Conservation (phyloP, 2,329 filamentous ascomycete genomes). For the Amauroascus verrucosus region DNA sequence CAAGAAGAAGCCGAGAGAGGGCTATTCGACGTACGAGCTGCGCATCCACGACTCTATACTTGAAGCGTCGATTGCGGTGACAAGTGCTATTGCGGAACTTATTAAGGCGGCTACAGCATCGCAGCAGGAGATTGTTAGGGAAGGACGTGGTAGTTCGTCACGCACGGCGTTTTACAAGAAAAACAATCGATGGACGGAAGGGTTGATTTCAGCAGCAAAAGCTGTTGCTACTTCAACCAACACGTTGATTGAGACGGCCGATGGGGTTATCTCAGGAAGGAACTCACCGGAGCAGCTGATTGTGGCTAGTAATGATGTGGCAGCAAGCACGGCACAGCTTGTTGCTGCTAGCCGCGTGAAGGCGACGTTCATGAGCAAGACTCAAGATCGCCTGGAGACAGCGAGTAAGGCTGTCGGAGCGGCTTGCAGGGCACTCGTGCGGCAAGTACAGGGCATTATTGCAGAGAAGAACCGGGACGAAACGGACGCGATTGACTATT, state of each 20-base stretch:
- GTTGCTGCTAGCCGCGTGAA: conserved; percentile 94
- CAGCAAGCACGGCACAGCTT: conserved; percentile 89
- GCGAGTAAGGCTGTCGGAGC: conserved; percentile 87
- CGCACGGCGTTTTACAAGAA: conserved; percentile 98
- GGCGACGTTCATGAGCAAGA: conserved; percentile 96
- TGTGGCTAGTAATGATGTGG: conserved; percentile 93
- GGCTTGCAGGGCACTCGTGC: conserved; percentile 76
- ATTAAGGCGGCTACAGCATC: conserved; percentile 91
- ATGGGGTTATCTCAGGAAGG: conserved; percentile 82
- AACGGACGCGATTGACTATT: conserved; percentile 72
- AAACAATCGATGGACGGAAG: conserved; percentile 98
- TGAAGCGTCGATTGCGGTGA: conserved; percentile 84
- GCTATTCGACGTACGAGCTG: conserved; percentile 91
- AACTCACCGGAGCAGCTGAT: conserved; percentile 96
- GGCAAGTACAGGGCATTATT: conserved; percentile 92
- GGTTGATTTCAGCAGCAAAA: conserved; percentile 92
- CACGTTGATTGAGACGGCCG: conserved; percentile 92
- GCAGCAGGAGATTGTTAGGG: conserved; percentile 92
- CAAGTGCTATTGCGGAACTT: conserved; percentile 81
- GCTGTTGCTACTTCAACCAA: conserved; percentile 90
- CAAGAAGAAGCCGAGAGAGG: conserved; percentile 91
- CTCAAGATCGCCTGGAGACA: conserved; percentile 79
- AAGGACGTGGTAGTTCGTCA: conserved; percentile 77
- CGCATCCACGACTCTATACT: conserved; percentile 93
- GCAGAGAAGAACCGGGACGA: conserved; percentile 73